Evolutionary conservation across 1,284 basidiomycete species (phyloP).

Genomic region (Puccinia hordei): DNA sequence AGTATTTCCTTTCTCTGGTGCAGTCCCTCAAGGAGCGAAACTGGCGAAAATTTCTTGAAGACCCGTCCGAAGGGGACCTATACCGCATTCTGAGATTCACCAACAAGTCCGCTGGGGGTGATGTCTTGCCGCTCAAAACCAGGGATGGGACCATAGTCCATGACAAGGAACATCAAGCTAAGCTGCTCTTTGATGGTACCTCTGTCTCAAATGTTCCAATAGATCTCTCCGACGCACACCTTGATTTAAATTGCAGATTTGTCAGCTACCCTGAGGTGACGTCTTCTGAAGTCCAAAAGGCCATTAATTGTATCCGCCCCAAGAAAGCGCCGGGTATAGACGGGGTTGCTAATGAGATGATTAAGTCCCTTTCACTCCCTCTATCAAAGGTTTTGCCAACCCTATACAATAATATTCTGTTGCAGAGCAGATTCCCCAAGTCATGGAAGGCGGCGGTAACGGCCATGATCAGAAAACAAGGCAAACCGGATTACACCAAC

Average conservation of each 20-base stretch:
- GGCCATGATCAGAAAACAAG: background rate
- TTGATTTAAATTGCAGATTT: background rate
- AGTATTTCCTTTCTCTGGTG: background rate
- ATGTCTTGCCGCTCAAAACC: background rate
- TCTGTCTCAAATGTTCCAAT: background rate
- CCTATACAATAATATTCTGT: background rate
- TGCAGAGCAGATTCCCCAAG: background rate
- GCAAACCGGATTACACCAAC: background rate
- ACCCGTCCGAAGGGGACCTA: background rate
- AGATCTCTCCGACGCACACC: background rate
- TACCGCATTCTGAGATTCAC: background rate
- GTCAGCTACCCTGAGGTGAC: background rate
- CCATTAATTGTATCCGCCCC: background rate
- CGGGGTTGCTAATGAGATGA: background rate
- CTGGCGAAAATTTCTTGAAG: background rate
- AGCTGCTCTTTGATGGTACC: background rate
- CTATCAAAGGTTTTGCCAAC: background rate
- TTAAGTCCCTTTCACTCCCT: background rate
- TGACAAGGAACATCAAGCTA: background rate
- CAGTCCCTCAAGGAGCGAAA: background rate
- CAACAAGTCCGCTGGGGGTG: no score
- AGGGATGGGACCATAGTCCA: background rate
- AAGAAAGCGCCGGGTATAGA: constrained; percentile 18
- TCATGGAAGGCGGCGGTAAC: constrained; percentile 12
- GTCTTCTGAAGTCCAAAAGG: background rate